Evolutionary conservation across 441 rosid genomes (phyloP).

Genomic region (Gossypium schwendimanii): DNA sequence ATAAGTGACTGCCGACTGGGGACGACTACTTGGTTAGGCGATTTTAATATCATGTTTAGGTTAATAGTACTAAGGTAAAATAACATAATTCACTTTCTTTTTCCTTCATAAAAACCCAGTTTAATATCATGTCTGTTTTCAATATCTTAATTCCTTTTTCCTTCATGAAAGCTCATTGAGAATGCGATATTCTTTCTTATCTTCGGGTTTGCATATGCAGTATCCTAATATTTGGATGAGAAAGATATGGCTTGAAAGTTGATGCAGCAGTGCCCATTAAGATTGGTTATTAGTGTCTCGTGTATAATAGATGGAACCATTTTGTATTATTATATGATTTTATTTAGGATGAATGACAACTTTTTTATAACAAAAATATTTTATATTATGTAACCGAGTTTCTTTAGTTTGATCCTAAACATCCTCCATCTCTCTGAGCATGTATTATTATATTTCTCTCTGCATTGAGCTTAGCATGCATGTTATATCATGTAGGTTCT

Average conservation of each 20-base stretch:
- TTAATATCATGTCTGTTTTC: not conserved
- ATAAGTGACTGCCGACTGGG: not conserved
- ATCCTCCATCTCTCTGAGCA: not conserved
- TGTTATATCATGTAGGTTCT: constrained; percentile 52
- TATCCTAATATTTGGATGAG: not conserved
- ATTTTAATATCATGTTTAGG: not conserved
- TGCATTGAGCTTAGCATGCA: constrained; percentile 10
- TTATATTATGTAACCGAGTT: not conserved
- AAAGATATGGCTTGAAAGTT: not conserved
- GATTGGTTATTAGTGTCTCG: not conserved
- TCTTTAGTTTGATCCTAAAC: not conserved
- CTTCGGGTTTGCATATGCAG: not conserved
- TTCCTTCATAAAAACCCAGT: not conserved
- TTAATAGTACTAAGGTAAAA: not conserved
- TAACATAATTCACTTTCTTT: not conserved
- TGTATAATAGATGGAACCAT: not conserved
- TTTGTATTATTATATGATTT: not conserved
- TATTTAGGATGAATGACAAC: not conserved
- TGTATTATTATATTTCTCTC: not conserved
- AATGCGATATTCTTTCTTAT: not conserved
- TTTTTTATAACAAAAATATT: not conserved
- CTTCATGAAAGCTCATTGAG: not conserved
- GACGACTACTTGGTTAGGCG: not conserved
- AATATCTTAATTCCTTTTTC: not conserved
- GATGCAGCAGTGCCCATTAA: not conserved